Evolutionary conservation across 2,329 filamentous ascomycete species (phyloP).

Genomic region (Dothistroma pini): DNA sequence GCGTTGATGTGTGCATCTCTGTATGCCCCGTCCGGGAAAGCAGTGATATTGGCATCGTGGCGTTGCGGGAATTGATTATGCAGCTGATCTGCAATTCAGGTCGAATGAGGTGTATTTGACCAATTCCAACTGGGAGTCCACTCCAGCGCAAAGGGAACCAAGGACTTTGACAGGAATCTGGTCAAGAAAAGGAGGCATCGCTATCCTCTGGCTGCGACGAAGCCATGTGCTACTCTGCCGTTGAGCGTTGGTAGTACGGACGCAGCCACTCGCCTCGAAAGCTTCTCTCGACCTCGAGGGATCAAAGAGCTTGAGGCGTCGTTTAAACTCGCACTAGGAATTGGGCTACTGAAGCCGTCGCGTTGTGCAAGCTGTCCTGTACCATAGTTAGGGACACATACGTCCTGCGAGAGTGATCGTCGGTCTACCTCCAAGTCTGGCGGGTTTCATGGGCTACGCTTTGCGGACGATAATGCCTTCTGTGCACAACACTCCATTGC

Average conservation of each 20-base stretch:
- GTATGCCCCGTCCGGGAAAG: neutral
- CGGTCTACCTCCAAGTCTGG: no score
- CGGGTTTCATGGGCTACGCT: no score
- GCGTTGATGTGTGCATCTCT: neutral
- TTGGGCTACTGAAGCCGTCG: no score
- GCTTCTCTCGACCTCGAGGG: neutral
- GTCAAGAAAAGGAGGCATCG: neutral
- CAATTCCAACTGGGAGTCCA: neutral
- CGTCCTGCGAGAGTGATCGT: no score
- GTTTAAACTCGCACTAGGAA: no score
- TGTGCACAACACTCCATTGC: no score
- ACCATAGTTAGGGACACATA: no score
- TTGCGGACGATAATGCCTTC: no score
- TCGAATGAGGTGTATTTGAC: no score
- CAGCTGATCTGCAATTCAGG: neutral
- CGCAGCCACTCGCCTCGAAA: neutral
- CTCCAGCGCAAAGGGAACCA: neutral
- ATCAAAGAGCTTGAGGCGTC: neutral
- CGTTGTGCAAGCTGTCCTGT: no score
- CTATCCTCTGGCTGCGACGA: neutral
- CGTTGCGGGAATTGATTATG: neutral
- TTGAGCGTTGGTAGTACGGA: neutral
- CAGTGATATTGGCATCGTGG: neutral
- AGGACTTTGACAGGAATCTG: neutral
- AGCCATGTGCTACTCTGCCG: neutral